Conservation (phyloP, 2,329 filamentous ascomycete species). For the Calycina marina region DNA sequence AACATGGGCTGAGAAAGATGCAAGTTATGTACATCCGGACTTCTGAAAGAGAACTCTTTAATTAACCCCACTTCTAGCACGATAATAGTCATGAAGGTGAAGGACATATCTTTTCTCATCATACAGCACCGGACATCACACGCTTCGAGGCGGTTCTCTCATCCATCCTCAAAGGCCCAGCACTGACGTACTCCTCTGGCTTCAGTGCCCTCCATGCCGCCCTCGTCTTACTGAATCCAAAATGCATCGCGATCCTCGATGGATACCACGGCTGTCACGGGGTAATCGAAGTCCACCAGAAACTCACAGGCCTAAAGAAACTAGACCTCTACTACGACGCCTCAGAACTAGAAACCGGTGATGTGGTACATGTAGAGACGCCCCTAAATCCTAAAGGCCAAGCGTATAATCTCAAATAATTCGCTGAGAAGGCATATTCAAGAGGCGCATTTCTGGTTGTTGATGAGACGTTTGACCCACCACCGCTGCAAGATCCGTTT, state of each 20-base stretch:
- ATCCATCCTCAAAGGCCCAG: slow-evolving; percentile 53
- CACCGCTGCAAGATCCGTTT: slow-evolving; percentile 79
- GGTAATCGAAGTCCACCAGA: slow-evolving; percentile 58
- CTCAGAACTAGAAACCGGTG: slow-evolving; percentile 55
- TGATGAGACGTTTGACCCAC: slow-evolving; percentile 86
- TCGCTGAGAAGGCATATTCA: slow-evolving; percentile 56
- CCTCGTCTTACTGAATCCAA: slow-evolving; percentile 71
- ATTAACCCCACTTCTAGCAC: slow-evolving; percentile 25
- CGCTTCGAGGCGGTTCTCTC: slow-evolving; percentile 76
- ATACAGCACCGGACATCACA: slow-evolving; percentile 63
- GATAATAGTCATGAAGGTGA: slow-evolving; percentile 41
- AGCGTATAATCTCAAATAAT: slow-evolving; percentile 57
- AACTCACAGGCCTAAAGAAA: slow-evolving; percentile 60
- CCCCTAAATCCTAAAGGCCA: slow-evolving; percentile 83
- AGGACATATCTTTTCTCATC: slow-evolving; percentile 72
- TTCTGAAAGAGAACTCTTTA: slow-evolving; percentile 11
- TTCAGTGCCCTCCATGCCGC: slow-evolving; percentile 80
- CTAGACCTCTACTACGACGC: slow-evolving; percentile 56
- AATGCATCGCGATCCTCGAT: slow-evolving; percentile 63
- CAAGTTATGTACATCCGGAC: slow-evolving; percentile 25
- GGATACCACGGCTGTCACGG: slow-evolving; percentile 94
- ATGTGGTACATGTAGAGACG: slow-evolving; percentile 84
- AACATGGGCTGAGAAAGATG: slow-evolving; percentile 37
- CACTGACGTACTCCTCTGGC: slow-evolving; percentile 70
- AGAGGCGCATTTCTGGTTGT: slow-evolving; percentile 66